A percentile compares a stretch with the other conserved stretches of the same genome.
Evolutionary conservation across 164 flowering plant genomes (phyloP).

Genomic region (Nelumbo lutea): DNA sequence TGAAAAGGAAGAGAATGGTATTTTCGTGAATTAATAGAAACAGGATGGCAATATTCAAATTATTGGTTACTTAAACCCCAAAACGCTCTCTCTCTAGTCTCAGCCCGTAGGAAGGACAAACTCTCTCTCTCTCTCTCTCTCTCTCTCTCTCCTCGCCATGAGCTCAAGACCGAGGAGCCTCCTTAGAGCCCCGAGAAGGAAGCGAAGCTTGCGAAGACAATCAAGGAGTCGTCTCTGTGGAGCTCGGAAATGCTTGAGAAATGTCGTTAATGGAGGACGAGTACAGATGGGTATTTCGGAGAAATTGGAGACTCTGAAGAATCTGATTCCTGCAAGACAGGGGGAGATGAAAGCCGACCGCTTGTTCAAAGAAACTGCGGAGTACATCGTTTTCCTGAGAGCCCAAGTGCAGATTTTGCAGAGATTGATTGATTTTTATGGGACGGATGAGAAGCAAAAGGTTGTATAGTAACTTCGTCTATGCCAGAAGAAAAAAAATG

Average conservation of each 20-base stretch:
- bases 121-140: not conserved
- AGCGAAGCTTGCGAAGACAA: constrained; percentile 14
- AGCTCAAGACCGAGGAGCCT: constrained; percentile 18
- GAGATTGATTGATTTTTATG: constrained; percentile 50
- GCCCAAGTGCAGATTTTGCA: constrained; percentile 64
- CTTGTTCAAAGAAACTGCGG: constrained; percentile 64
- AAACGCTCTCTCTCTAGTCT: not conserved
- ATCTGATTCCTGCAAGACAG: constrained; percentile 38
- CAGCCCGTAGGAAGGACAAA: not conserved
- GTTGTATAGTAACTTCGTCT: constrained; percentile 14
- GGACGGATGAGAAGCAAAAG: constrained; percentile 17
- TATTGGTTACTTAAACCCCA: constrained; percentile 31
- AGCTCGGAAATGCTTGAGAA: constrained; percentile 9
- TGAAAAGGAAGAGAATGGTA: constrained; percentile 22
- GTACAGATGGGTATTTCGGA: constrained; percentile 16
- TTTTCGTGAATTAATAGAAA: constrained; percentile 13
- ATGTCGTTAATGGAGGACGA: not conserved
- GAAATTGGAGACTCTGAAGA: constrained; percentile 34
- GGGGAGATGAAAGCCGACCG: constrained; percentile 38
- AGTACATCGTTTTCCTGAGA: constrained; percentile 53
- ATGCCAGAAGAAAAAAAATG: not conserved
- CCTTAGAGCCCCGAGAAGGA: constrained; percentile 2
- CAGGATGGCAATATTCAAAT: constrained; percentile 15
- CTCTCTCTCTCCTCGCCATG: constrained; percentile 8
- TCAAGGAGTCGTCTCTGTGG: constrained; percentile 10